Percentiles rank a stretch among this genome's conserved stretches.
These are phyloP conservation scores for Cryphonectria parasitica DNA, from an alignment of 2,329 filamentous ascomycete species.

Conservation along the genomic window DNA sequence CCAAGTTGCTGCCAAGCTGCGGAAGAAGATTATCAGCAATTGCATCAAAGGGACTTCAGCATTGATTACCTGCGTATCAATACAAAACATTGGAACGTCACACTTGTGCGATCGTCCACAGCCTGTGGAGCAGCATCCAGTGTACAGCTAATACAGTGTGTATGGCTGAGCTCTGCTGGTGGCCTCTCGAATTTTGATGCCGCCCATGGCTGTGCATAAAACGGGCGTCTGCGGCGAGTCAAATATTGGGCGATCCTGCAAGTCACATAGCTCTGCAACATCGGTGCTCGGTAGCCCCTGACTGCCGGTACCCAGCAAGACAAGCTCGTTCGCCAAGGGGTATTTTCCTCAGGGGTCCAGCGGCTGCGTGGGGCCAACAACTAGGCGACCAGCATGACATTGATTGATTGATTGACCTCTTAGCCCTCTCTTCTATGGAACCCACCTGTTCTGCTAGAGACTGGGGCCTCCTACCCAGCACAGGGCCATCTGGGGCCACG, in stretches of 20 bases:
- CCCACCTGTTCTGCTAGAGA: constrained; percentile 4
- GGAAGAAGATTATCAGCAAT: not conserved
- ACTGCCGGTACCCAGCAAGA: constrained; percentile 3
- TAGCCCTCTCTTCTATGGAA: not conserved
- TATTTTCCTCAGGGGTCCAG: constrained; percentile 9
- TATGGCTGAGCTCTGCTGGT: not conserved
- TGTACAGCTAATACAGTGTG: not conserved
- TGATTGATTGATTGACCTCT: not conserved
- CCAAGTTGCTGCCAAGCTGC: constrained; percentile 6
- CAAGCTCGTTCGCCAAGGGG: constrained; percentile 8
- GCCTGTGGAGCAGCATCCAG: not conserved
- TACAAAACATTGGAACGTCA: not conserved
- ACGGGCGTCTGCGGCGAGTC: not conserved
- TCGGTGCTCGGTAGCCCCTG: constrained; percentile 11
- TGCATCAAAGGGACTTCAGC: not conserved
- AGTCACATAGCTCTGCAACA: constrained; percentile 10
- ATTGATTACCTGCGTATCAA: not conserved
- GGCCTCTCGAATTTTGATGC: not conserved
- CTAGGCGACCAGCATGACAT: not conserved
- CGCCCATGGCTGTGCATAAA: constrained; percentile 10
- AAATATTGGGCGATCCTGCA: constrained; percentile 2
- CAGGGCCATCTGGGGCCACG: not conserved
- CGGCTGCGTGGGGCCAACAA: constrained; percentile 1
- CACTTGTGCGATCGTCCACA: not conserved
- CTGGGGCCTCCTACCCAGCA: not conserved